Evolutionary conservation across 441 rosid species (phyloP).

Genomic region (Iberis amara): DNA sequence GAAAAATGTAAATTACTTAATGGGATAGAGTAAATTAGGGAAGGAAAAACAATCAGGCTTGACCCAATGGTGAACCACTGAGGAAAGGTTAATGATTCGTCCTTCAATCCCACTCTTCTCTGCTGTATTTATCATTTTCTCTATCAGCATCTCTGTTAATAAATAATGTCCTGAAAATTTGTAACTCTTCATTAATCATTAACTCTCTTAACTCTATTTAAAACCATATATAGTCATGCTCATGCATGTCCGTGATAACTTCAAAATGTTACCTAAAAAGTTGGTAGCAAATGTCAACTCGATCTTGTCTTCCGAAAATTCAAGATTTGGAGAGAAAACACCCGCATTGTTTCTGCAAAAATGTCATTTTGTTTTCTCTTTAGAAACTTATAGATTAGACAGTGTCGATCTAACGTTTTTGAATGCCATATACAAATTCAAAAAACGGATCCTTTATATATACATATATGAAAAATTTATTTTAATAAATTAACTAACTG

Average conservation of each 20-base stretch:
- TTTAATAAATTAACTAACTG: no score
- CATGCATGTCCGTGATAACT: background rate
- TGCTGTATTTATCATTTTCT: slow-evolving; percentile 80
- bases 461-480: no score
- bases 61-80: slow-evolving; percentile 82
- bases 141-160: slow-evolving; percentile 67
- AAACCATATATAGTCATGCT: background rate
- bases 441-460: no score
- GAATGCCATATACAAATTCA: background rate
- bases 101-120: slow-evolving; percentile 60
- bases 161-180: slow-evolving; percentile 70
- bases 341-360: slow-evolving; percentile 88
- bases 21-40: slow-evolving; percentile 55
- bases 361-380: no score
- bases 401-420: no score
- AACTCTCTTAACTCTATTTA: background rate
- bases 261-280: slow-evolving; percentile 53
- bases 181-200: background rate
- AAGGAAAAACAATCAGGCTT: slow-evolving; percentile 58
- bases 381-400: no score
- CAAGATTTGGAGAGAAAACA: slow-evolving; percentile 59
- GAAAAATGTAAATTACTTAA: slow-evolving; percentile 37
- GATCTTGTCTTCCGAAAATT: slow-evolving; percentile 85
- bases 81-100: slow-evolving; percentile 77
- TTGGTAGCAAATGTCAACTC: slow-evolving; percentile 92